These are phyloP conservation scores for Westerdykella sp. DNA, from an alignment of 2,329 filamentous ascomycete genomes.

Conservation along the genomic window DNA sequence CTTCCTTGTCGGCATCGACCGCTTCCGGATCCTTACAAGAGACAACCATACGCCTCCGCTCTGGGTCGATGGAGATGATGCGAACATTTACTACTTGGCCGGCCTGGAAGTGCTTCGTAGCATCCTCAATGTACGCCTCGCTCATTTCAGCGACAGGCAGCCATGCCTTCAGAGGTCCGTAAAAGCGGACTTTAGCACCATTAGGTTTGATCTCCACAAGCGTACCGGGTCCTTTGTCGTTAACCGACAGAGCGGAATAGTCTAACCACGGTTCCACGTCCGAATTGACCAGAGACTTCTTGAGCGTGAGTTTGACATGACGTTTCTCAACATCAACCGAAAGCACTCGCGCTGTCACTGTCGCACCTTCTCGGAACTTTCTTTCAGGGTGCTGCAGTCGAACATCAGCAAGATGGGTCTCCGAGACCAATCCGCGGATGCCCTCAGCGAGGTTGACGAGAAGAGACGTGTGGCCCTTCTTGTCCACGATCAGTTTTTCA, in stretches of 20 bases:
- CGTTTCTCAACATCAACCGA: conserved; percentile 70
- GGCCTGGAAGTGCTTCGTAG: conserved; percentile 77
- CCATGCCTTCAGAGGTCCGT: conserved; percentile 75
- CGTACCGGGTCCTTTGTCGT: conserved; percentile 76
- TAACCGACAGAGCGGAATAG: conserved; percentile 66
- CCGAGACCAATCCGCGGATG: conserved; percentile 81
- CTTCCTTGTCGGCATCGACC: conserved; percentile 69
- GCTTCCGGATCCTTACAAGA: conserved; percentile 86
- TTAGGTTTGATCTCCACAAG: conserved; percentile 72
- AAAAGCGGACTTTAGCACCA: conserved; percentile 90
- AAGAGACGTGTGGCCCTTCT: conserved; percentile 71
- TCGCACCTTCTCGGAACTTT: conserved; percentile 83
- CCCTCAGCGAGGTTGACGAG: conserved; percentile 80
- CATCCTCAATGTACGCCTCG: conserved; percentile 87
- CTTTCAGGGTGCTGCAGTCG: conserved; percentile 87
- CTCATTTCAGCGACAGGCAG: conserved; percentile 96
- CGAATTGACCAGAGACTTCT: conserved; percentile 90
- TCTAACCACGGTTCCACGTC: conserved; percentile 72
- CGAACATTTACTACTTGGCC: conserved; percentile 91
- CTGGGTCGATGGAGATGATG: conserved; percentile 71
- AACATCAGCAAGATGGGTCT: conserved; percentile 83
- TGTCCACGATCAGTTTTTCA: conserved; percentile 74
- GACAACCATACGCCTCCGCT: conserved; percentile 67
- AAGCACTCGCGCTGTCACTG: conserved; percentile 78
- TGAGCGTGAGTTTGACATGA: conserved; percentile 80